A percentile compares a stretch with the other conserved stretches of the same genome.
Conservation (phyloP, 805 yeast genomes). For the Zygosaccharomyces rouxii region DNA sequence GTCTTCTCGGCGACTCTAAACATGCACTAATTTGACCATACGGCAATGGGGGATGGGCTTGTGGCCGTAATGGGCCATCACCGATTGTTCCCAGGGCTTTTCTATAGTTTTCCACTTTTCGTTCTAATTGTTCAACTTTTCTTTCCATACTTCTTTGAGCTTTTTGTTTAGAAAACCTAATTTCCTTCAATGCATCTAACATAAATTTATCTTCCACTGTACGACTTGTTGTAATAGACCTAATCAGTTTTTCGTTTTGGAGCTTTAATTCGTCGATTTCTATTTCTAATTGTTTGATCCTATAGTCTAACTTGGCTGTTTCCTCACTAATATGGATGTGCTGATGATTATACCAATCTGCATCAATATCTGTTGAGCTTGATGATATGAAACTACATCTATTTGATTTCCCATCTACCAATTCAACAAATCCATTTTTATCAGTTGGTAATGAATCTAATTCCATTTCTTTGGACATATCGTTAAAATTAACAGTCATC, state of each 20-base stretch:
- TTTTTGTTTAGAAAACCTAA: conserved; percentile 10
- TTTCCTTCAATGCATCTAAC: conserved; percentile 18
- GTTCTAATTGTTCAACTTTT: conserved; percentile 30
- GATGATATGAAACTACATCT: conserved; percentile 34
- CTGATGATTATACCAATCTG: conserved; percentile 16
- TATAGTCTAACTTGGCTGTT: conserved; percentile 24
- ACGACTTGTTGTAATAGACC: conserved; percentile 27
- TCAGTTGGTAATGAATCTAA: conserved; percentile 21
- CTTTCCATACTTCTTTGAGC: conserved; percentile 22
- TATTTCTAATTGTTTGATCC: conserved; percentile 33
- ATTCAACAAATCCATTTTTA: conserved; percentile 22
- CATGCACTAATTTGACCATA: neutral
- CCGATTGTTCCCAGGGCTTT: conserved; percentile 24
- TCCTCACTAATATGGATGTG: conserved; percentile 15
- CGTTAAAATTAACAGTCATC: conserved; percentile 13
- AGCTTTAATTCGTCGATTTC: conserved; percentile 33
- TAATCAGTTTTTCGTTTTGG: conserved; percentile 33
- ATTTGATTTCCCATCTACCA: conserved; percentile 16
- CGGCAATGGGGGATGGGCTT: neutral
- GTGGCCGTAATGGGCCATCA: conserved; percentile 7
- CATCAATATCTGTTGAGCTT: conserved; percentile 30
- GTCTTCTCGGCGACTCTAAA: conserved; percentile 3
- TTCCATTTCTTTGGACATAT: conserved; percentile 18
- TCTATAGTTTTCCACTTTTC: conserved; percentile 29
- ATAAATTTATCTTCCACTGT: conserved; percentile 27